Evolutionary conservation across 345 rosid genomes (phyloP).

Genomic region (Syzygium oleosum): DNA sequence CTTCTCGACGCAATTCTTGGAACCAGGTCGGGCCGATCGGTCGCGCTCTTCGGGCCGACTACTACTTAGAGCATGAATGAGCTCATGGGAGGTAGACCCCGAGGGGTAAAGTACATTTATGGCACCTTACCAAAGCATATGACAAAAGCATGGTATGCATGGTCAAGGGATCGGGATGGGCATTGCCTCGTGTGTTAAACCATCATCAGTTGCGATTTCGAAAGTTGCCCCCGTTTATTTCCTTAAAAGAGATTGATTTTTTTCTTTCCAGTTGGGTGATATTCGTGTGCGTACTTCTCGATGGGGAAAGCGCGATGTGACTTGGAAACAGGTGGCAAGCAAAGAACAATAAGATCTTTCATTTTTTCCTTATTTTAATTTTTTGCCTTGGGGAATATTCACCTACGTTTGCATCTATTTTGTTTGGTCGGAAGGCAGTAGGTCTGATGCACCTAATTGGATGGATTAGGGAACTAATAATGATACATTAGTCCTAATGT

Average conservation of each 20-base stretch:
- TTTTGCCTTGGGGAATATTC: background rate
- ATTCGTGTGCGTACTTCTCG: background rate
- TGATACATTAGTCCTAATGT: background rate
- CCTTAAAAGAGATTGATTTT: background rate
- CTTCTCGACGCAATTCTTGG: background rate
- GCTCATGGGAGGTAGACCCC: background rate
- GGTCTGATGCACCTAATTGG: background rate
- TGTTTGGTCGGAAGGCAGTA: background rate
- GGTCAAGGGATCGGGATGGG: background rate
- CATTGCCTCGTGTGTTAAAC: background rate
- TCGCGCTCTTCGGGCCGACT: background rate
- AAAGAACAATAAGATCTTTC: background rate
- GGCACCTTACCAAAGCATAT: background rate
- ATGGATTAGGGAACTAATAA: background rate
- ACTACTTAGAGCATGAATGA: background rate
- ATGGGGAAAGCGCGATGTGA: background rate
- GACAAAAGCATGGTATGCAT: background rate
- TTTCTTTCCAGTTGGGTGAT: background rate
- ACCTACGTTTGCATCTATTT: background rate
- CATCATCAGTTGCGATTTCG: background rate
- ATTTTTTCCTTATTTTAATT: background rate
- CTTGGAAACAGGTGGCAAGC: conserved; percentile 2
- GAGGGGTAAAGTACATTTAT: background rate
- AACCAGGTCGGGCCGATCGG: background rate
- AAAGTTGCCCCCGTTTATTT: background rate